These are phyloP conservation scores for Platanthera zijinensis DNA, from an alignment of 106 monocot genomes.

Conservation along the genomic window DNA sequence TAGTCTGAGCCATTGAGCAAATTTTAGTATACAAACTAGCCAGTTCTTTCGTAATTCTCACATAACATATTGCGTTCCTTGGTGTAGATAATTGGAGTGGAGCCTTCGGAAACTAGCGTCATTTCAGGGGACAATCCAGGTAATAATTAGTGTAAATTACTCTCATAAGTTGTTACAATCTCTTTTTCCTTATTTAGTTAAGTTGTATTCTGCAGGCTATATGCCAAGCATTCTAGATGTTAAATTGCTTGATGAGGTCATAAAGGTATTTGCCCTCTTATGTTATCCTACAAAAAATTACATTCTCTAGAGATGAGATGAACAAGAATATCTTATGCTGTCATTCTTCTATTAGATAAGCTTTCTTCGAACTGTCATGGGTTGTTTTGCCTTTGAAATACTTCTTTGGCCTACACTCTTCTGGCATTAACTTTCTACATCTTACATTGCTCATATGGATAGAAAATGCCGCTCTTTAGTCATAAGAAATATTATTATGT, in stretches of 20 bases:
- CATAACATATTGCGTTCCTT: constrained; percentile 2
- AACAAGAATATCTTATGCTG: not conserved
- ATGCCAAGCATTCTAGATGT: constrained; percentile 93
- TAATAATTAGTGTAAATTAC: constrained; percentile 7
- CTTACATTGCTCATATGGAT: not conserved
- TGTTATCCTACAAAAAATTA: not conserved
- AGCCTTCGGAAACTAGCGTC: constrained; percentile 86
- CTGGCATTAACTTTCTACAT: not conserved
- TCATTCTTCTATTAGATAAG: not conserved
- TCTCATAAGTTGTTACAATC: not conserved
- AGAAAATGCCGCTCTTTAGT: not conserved
- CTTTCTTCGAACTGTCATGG: not conserved
- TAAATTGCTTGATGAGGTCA: constrained; percentile 83
- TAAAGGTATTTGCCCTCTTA: constrained; percentile 52
- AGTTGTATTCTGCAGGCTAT: constrained; percentile 55
- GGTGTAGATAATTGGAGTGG: constrained; percentile 83
- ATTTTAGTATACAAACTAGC: not conserved
- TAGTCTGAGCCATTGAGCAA: not conserved
- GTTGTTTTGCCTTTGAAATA: not conserved
- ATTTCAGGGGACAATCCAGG: constrained; percentile 88
- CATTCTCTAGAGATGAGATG: not conserved
- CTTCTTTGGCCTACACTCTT: not conserved
- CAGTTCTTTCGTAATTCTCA: not conserved
- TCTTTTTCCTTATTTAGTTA: constrained; percentile 9
- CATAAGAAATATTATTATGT: not conserved